Evolutionary conservation across 441 rosid species (phyloP), one percentile per base, ranked within the genome.

Genomic region (Viola pubescens): DNA sequence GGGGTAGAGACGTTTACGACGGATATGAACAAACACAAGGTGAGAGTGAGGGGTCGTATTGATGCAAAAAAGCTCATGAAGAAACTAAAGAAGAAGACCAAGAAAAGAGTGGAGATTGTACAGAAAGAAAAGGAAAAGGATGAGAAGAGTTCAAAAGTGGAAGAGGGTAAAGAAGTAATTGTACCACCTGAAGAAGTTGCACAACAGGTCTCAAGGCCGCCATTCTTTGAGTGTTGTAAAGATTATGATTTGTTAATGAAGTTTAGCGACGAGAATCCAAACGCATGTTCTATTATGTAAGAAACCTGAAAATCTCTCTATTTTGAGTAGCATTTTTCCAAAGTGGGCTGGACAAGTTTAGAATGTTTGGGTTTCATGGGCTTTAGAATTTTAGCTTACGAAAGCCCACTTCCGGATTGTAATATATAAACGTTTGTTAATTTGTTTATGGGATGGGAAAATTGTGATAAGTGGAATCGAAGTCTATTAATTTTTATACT

Each of bases 201-300:
- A 1, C 14, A 14, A 41, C 44, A 52, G 9, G 40, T n/a, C 52
- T 49, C 43, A 41, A 58, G 58, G 57, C 60, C 63, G n/a, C 54
- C 72, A 5, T 59, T 70, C 19, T 52, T 61, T 43, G 68, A 19
- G 64, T 60, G 50, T 52, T 69, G 77, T 19, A 56, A 51, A 40
- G 72, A 75, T 0, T 58, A 56, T 0, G 75, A 79, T 54, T 58
- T 61, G 3, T 69, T 79, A 6, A 73, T 70, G 83, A 67, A 74
- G 64, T 88, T 91, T 40, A 85, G 79, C 12, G 98, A 88, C 46
- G 98, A 89, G 62, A 87, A 91, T 58, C 82, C 89, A 3, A 85
- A 82, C 71, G 81, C 98, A n/a, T 85, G 97, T 68, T 82, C 54
- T 7, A 55, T 81, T 37, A 73, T 81, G 83, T 88, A 78, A 19